A percentile compares a stretch with the other conserved stretches of the same genome.
phyloP scores from a whole-genome alignment of 148 eudicot genomes.

The Cornus suecica region DNA sequence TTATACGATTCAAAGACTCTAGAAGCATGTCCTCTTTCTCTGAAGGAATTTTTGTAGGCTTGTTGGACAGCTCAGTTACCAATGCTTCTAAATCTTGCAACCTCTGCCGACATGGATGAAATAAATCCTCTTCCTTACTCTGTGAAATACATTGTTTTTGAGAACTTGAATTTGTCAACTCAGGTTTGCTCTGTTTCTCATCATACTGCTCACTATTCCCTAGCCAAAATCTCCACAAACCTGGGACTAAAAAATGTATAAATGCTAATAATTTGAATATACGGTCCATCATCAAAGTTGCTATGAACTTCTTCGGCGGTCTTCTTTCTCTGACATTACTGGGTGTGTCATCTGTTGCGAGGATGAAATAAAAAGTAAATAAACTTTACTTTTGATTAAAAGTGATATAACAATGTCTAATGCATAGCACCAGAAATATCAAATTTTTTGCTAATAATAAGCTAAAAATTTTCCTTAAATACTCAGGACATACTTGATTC shows the following conservation, averaged over 20 bases:
- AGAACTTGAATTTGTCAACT: slow-evolving; percentile 32
- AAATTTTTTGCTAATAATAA: background rate
- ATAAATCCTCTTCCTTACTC: slow-evolving; percentile 36
- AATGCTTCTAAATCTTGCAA: slow-evolving; percentile 66
- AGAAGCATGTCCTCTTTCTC: slow-evolving; percentile 80
- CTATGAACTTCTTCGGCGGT: slow-evolving; percentile 19
- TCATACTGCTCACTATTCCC: slow-evolving; percentile 27
- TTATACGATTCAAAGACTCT: slow-evolving; percentile 81
- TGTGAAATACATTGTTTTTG: slow-evolving; percentile 21
- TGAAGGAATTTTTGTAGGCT: slow-evolving; percentile 73
- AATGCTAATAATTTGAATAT: slow-evolving; percentile 49
- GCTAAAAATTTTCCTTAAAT: background rate
- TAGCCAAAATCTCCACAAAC: slow-evolving; percentile 34
- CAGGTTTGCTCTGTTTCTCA: slow-evolving; percentile 25
- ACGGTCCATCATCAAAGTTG: slow-evolving; percentile 28
- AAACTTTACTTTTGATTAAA: too few species aligned
- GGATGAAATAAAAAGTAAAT: background rate
- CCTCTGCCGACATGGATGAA: slow-evolving; percentile 74
- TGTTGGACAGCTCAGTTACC: slow-evolving; percentile 66
- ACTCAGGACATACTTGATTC: background rate
- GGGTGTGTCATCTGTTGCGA: slow-evolving; percentile 29
- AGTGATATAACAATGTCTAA: background rate
- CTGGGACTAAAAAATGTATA: slow-evolving; percentile 36
- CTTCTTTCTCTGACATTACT: slow-evolving; percentile 21
- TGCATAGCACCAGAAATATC: background rate